Evolutionary conservation across 78 protist genomes (phyloP), one percentile per base, ranked within the genome.

Genomic region (Dictyostelium purpureum): DNA sequence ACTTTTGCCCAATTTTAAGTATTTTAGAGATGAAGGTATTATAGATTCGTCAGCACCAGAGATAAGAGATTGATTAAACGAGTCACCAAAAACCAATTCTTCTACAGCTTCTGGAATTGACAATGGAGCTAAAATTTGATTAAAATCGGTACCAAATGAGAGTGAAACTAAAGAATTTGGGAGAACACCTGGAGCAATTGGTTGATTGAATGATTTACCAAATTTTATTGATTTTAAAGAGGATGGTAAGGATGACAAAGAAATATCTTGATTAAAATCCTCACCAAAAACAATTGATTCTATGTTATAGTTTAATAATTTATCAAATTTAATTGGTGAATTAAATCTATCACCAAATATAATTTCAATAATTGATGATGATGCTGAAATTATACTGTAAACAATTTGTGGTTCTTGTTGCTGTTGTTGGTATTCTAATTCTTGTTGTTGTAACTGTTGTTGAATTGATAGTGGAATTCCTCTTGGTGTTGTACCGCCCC

Each of bases 261-360:
- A 40, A 0, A 69, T 28, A 18, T 19, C 26, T 78, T 78, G 87
- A 42, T 78, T 78, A 6, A 74, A 74, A 12, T 10, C 11, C 24
- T 43, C 45, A 49, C 80, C 80, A 19, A 74, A 74, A 28, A 51
- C 80, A 24, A 74, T 26, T 43, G 65, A 49, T 51, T 56, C 54
- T 47, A 74, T 31, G 14, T 61, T 28, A 11, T n/a, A n/a, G n/a
- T n/a, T n/a, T n/a, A 2, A 28, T 40, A 61, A 28, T 33, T 12
- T 2, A 28, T 31, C 4, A 16, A 31, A 61, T 31, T 28, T 31
- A 61, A 24, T 61, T 61, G 42, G 24, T 61, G 21, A 61, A n/a
- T 61, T 61, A 31, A 26, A 61, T 26, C 14, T 18, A 61, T 61
- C 42, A 61, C 69, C 69, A 61, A 61, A 61, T 61, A 31, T 40